Evolutionary conservation across 345 rosid species (phyloP).

Genomic region (Pistacia integerrima): DNA sequence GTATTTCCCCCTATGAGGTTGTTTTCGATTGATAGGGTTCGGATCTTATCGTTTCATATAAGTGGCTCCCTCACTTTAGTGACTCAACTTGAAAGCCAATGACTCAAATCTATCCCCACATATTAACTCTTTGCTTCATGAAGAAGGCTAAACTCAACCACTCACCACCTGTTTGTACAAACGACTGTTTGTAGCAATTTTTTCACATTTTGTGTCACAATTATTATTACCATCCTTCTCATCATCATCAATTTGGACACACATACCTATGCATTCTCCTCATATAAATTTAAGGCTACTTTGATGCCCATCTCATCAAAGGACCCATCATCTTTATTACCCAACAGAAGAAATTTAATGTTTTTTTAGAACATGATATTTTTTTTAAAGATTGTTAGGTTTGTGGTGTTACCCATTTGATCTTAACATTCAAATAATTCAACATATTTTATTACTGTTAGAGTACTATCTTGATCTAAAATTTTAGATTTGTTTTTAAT

Average conservation of each 20-base stretch:
- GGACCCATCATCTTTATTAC: neutral
- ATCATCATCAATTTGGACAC: neutral
- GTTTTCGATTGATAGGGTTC: too few species aligned
- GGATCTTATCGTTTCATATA: neutral
- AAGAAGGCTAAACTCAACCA: neutral
- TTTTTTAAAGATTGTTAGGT: neutral
- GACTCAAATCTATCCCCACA: neutral
- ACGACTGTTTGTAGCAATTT: neutral
- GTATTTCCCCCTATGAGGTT: too few species aligned
- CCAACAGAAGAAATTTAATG: neutral
- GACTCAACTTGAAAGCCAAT: neutral
- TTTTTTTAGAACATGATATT: too few species aligned
- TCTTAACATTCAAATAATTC: neutral
- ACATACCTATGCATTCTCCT: neutral
- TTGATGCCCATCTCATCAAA: neutral
- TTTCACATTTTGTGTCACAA: neutral
- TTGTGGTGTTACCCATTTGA: neutral
- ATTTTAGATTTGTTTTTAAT: too few species aligned
- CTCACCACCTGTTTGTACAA: neutral
- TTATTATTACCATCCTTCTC: neutral
- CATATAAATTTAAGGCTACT: neutral
- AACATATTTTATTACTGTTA: neutral
- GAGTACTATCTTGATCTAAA: neutral
- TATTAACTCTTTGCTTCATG: slow-evolving; percentile 4
- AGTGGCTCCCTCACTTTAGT: neutral